Conservation (phyloP, 2,329 filamentous ascomycete genomes). For the Aspergillus oerlinghausenensis region DNA sequence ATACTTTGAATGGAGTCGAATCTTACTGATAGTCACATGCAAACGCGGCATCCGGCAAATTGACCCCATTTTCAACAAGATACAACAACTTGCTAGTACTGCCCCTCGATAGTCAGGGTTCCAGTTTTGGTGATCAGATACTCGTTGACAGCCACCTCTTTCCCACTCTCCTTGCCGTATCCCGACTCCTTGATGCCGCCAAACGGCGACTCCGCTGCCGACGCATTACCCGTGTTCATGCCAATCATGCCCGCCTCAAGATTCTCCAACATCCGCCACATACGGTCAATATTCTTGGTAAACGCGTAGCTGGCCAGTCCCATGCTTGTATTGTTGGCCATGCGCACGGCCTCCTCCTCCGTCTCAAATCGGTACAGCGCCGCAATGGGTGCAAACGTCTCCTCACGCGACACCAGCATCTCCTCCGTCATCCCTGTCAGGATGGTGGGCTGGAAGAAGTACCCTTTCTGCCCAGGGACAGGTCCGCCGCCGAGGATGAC, state of each 20-base stretch:
- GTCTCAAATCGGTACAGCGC: conserved; percentile 62
- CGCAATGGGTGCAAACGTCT: conserved; percentile 62
- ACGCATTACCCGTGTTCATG: conserved; percentile 61
- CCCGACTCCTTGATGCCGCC: conserved; percentile 65
- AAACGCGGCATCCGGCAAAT: background rate
- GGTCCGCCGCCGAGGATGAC: conserved; percentile 57
- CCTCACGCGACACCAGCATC: conserved; percentile 57
- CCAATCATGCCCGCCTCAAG: conserved; percentile 68
- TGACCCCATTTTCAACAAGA: too few species aligned
- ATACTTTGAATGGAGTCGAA: background rate
- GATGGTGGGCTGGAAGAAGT: conserved; percentile 68
- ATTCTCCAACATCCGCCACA: conserved; percentile 63
- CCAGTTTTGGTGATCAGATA: conserved; percentile 63
- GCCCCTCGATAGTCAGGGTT: conserved; percentile 56
- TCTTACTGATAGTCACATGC: background rate
- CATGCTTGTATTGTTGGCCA: conserved; percentile 61
- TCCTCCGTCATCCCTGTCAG: conserved; percentile 55
- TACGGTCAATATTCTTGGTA: conserved; percentile 62
- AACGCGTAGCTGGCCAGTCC: conserved; percentile 65
- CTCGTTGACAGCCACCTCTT: conserved; percentile 60
- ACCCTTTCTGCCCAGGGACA: conserved; percentile 51
- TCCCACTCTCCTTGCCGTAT: conserved; percentile 64
- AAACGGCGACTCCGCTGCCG: conserved; percentile 62
- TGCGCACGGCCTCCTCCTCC: conserved; percentile 58
- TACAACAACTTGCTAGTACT: conserved; percentile 37